Percentiles rank a stretch among this genome's conserved stretches.
Conservation (phyloP, 83 land plant genomes). For the Picea engelmannii region DNA sequence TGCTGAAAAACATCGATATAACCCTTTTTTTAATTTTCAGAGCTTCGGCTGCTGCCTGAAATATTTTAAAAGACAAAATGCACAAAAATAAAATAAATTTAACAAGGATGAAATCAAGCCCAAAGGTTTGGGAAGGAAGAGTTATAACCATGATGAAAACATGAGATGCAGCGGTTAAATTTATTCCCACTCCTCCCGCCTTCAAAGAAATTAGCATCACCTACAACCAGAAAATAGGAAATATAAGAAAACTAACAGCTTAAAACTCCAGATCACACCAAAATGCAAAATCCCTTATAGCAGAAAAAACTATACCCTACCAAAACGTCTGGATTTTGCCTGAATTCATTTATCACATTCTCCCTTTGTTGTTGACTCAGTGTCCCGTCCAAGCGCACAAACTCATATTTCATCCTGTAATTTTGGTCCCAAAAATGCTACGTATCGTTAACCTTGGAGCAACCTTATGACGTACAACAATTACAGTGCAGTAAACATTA, state of each 20-base stretch:
- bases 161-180: constrained; percentile 94
- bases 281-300: not conserved
- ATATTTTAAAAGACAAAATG: not conserved
- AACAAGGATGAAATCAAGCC: not conserved
- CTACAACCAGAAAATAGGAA: constrained; percentile 30
- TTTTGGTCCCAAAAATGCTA: not conserved
- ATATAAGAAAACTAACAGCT: not conserved
- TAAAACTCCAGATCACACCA: not conserved
- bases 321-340: constrained; percentile 30
- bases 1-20: too few species aligned
- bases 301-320: constrained; percentile 24
- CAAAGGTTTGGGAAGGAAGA: constrained; percentile 6
- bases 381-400: constrained; percentile 90
- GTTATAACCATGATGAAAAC: constrained; percentile 80
- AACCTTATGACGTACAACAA: not conserved
- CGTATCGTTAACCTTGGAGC: not conserved
- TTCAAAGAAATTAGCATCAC: constrained; percentile 87
- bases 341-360: constrained; percentile 81
- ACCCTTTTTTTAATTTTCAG: too few species aligned
- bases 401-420: constrained; percentile 64
- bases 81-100: not conserved
- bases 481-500: not conserved
- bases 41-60: too few species aligned
- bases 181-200: constrained; percentile 95
- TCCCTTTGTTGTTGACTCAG: constrained; percentile 84